phyloP scores from a whole-genome alignment of 208 protist genomes.

The Acanthamoeba castellanii region DNA sequence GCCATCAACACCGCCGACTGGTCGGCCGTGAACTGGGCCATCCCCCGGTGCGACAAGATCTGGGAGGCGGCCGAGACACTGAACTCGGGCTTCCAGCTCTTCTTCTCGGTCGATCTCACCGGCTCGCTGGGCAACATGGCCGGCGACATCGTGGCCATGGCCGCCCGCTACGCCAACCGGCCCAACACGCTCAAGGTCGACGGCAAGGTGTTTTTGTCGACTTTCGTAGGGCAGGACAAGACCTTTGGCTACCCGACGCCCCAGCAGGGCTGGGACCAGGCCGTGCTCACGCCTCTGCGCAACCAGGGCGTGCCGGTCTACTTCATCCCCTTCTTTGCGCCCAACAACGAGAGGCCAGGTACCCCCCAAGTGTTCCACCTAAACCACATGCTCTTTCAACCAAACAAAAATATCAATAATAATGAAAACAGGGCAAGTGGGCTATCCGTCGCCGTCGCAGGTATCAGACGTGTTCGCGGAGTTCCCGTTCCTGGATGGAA shows the following conservation, averaged over 20 bases:
- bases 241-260: conserved; percentile 53
- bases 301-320: not conserved
- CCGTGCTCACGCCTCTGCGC: conserved; percentile 10
- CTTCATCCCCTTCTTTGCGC: conserved; percentile 55
- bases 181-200: conserved; percentile 62
- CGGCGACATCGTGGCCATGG: conserved; percentile 33
- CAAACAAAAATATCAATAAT: too few species aligned
- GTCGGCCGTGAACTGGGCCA: conserved; percentile 37
- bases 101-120: conserved; percentile 60
- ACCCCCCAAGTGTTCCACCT: not conserved
- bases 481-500: not conserved
- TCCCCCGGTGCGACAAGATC: conserved; percentile 55
- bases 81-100: conserved; percentile 34
- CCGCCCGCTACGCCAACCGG: conserved; percentile 21
- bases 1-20: conserved; percentile 65
- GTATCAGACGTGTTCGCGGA: not conserved
- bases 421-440: conserved; percentile 23
- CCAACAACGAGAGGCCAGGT: conserved; percentile 33
- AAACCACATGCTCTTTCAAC: not conserved
- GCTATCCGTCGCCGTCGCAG: not conserved
- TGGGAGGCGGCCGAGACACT: not conserved
- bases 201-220: conserved; percentile 55
- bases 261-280: conserved; percentile 48
- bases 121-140: conserved; percentile 21
- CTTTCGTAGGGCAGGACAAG: conserved; percentile 19